Evolutionary conservation across 192 early-diverging fungal genomes (phyloP).

Genomic region (Coemansia sp.): DNA sequence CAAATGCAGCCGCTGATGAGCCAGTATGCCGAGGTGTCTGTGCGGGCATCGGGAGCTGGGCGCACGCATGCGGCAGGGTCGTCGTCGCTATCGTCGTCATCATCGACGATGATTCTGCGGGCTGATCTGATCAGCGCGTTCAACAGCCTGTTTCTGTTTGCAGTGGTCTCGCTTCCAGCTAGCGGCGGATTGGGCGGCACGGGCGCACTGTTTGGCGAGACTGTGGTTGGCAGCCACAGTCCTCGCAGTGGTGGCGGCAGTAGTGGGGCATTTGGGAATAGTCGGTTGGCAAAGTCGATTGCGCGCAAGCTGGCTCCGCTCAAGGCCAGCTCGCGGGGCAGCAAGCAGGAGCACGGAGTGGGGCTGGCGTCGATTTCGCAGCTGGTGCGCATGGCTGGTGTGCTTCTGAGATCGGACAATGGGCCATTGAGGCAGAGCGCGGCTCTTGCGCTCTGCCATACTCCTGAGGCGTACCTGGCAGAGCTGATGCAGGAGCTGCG

Average conservation of each 20-base stretch:
- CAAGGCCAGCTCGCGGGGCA: constrained; percentile 32
- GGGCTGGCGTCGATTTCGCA: constrained; percentile 43
- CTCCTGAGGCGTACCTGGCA: constrained; percentile 24
- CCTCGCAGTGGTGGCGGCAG: background rate
- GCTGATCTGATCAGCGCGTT: constrained; percentile 32
- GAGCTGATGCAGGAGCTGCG: constrained; percentile 49
- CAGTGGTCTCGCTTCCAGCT: constrained; percentile 34
- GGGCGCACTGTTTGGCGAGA: constrained; percentile 4
- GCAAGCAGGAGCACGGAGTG: constrained; percentile 42
- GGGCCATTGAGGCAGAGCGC: constrained; percentile 35
- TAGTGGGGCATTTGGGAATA: constrained; percentile 7
- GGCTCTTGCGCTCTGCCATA: constrained; percentile 35
- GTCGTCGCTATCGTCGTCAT: background rate
- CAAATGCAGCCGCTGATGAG: constrained; percentile 53
- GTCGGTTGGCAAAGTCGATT: constrained; percentile 47
- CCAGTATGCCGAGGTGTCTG: constrained; percentile 48
- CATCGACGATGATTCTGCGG: constrained; percentile 1
- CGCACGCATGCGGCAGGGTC: background rate
- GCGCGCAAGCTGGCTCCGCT: constrained; percentile 48
- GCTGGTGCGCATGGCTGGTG: constrained; percentile 46
- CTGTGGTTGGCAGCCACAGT: constrained; percentile 10
- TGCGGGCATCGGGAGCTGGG: constrained; percentile 6
- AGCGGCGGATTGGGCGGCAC: constrained; percentile 4
- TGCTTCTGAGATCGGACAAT: constrained; percentile 40
- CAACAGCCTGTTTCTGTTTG: constrained; percentile 39